Percentiles rank a stretch among this genome's conserved stretches.
phyloP scores from a whole-genome alignment of 495 filamentous ascomycete species.

The Penicillium ucsense region DNA sequence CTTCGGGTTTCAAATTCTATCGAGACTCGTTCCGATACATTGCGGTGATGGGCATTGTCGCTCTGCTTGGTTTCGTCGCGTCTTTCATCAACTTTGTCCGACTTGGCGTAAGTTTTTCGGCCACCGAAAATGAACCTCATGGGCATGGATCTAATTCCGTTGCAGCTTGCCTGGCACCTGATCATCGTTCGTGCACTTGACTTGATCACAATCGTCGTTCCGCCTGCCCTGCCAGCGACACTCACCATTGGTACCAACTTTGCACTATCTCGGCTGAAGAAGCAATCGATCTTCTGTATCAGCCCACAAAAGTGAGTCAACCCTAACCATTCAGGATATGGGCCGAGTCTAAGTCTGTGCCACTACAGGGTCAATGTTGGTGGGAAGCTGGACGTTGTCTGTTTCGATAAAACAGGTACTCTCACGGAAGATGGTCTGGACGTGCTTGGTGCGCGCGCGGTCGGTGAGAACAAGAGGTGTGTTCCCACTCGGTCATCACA shows the following conservation, averaged over 20 bases:
- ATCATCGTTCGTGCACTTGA: conserved; percentile 90
- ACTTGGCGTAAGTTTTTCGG: conserved; percentile 46
- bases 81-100: conserved; percentile 90
- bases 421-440: conserved; percentile 96
- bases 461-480: conserved; percentile 48
- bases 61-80: conserved; percentile 74
- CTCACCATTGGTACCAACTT: conserved; percentile 96
- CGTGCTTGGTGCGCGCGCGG: conserved; percentile 77
- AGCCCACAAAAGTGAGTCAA: conserved; percentile 66
- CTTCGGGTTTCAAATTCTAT: conserved; percentile 97
- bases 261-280: conserved; percentile 75
- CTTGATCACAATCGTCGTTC: conserved; percentile 95
- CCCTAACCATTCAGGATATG: no score
- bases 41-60: conserved; percentile 90
- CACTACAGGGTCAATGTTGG: conserved; percentile 74
- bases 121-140: background rate
- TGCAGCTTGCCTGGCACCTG: conserved; percentile 67
- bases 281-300: conserved; percentile 90
- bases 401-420: conserved; percentile 98
- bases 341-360: background rate
- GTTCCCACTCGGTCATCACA: background rate
- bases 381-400: conserved; percentile 90
- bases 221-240: conserved; percentile 92
- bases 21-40: conserved; percentile 97
- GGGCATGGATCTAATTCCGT: conserved; percentile 10